phyloP scores from a whole-genome alignment of 176 grass and related monocot species.

The Oryza nivara region DNA sequence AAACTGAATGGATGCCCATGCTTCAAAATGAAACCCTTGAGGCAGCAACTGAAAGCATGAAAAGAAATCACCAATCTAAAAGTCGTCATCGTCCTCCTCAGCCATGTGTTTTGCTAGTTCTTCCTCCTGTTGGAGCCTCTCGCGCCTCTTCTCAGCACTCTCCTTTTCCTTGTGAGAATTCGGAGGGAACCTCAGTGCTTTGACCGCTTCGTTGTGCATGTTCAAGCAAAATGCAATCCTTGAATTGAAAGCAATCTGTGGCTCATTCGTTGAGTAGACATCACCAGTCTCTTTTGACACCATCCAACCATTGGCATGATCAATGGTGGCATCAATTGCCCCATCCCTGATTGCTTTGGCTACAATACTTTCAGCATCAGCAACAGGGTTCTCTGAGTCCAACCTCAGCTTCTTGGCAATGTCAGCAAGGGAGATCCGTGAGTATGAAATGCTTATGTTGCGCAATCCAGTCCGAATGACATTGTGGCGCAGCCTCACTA shows the following conservation, averaged over 20 bases:
- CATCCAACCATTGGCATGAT: slow-evolving; percentile 81
- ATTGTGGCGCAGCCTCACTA: slow-evolving; percentile 80
- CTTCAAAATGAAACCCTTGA: slow-evolving; percentile 3
- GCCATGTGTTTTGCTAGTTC: slow-evolving; percentile 86
- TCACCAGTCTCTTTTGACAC: slow-evolving; percentile 82
- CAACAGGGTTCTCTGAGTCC: slow-evolving; percentile 62
- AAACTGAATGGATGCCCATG: background rate
- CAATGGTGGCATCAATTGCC: slow-evolving; percentile 83
- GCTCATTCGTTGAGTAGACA: slow-evolving; percentile 89
- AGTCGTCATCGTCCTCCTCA: slow-evolving; percentile 87
- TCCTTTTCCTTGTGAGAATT: slow-evolving; percentile 92
- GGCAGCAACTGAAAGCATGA: slow-evolving; percentile 33
- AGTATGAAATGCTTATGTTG: slow-evolving; percentile 85
- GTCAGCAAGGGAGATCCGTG: slow-evolving; percentile 80
- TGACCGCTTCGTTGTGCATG: slow-evolving; percentile 86
- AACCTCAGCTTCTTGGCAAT: slow-evolving; percentile 82
- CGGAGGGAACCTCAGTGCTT: slow-evolving; percentile 71
- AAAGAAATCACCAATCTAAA: slow-evolving; percentile 41
- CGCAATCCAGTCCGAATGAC: slow-evolving; percentile 88
- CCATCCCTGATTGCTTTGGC: slow-evolving; percentile 83
- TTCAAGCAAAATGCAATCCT: slow-evolving; percentile 91
- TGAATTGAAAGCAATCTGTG: slow-evolving; percentile 75
- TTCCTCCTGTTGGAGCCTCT: slow-evolving; percentile 89
- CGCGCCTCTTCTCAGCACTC: slow-evolving; percentile 77
- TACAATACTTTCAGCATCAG: slow-evolving; percentile 84